Conservation (phyloP, 352 stramenopile species). For the Globisporangium alternatum region DNA sequence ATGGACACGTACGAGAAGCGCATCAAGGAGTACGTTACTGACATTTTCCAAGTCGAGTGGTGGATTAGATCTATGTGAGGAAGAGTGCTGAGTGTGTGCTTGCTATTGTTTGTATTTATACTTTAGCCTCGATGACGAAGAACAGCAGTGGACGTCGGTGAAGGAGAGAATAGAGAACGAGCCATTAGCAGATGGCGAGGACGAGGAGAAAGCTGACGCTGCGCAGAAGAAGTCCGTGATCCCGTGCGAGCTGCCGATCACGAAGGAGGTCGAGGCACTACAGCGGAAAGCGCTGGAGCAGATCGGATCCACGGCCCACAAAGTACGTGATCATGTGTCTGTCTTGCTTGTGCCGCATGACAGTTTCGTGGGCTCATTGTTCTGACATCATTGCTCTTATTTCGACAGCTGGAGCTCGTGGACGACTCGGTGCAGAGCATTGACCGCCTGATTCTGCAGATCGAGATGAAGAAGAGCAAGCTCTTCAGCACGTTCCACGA, state of each 20-base stretch:
- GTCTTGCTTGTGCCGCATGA: background rate
- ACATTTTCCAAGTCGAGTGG: background rate
- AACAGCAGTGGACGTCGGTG: constrained; percentile 50
- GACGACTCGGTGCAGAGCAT: constrained; percentile 64
- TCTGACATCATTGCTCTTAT: background rate
- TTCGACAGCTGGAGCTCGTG: constrained; percentile 43
- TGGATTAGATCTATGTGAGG: background rate
- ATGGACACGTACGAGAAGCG: constrained; percentile 48
- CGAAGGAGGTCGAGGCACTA: constrained; percentile 39
- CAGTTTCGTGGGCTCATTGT: background rate
- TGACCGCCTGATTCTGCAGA: constrained; percentile 60
- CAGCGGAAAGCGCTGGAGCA: constrained; percentile 45
- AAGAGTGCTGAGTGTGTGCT: background rate
- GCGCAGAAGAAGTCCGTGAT: constrained; percentile 14
- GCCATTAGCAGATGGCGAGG: constrained; percentile 14
- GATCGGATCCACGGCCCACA: constrained; percentile 37
- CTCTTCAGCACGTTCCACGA: constrained; percentile 74
- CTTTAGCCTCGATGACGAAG: constrained; percentile 42
- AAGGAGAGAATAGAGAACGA: constrained; percentile 33
- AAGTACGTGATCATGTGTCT: constrained; percentile 22
- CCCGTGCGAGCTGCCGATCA: constrained; percentile 41
- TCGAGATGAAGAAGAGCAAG: constrained; percentile 63
- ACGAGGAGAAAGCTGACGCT: constrained; percentile 7
- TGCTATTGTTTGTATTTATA: background rate
- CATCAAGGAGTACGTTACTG: constrained; percentile 31